Evolutionary conservation across 2,329 filamentous ascomycete genomes (phyloP).

Genomic region (Aspergillus sp.): DNA sequence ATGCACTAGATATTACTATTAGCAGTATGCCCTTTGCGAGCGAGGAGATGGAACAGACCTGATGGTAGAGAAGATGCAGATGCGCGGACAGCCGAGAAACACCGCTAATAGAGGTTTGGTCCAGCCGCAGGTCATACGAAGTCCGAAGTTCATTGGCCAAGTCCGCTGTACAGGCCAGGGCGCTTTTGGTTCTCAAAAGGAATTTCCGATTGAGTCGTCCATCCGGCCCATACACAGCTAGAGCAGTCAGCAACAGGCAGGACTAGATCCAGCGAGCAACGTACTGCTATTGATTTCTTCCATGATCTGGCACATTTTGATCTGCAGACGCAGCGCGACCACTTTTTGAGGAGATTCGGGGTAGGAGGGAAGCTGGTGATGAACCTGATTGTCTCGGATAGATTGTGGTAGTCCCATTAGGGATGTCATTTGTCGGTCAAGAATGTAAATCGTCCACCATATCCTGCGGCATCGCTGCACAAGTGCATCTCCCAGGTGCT

Average conservation of each 20-base stretch:
- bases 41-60: conserved; percentile 18
- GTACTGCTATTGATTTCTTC: conserved; percentile 38
- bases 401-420: conserved; percentile 45
- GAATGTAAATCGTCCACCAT: conserved; percentile 48
- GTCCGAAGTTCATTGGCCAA: conserved; percentile 32
- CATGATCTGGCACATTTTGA: conserved; percentile 38
- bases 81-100: conserved; percentile 37
- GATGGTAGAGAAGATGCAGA: conserved; percentile 32
- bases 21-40: not conserved
- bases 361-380: conserved; percentile 39
- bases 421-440: conserved; percentile 47
- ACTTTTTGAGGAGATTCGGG: conserved; percentile 29
- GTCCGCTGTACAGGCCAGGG: conserved; percentile 30
- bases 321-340: conserved; percentile 37
- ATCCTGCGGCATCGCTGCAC: conserved; percentile 41
- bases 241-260: not conserved
- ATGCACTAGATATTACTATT: conserved; percentile 24
- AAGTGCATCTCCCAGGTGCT: conserved; percentile 31
- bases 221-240: conserved; percentile 36
- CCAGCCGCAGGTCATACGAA: conserved; percentile 29
- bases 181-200: conserved; percentile 31
- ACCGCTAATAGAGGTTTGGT: conserved; percentile 25
- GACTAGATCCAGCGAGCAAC: conserved; percentile 4
- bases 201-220: conserved; percentile 28
- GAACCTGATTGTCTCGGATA: conserved; percentile 44